Conservation (phyloP, 2,329 filamentous ascomycete species). For the Xylaria polymorpha region DNA sequence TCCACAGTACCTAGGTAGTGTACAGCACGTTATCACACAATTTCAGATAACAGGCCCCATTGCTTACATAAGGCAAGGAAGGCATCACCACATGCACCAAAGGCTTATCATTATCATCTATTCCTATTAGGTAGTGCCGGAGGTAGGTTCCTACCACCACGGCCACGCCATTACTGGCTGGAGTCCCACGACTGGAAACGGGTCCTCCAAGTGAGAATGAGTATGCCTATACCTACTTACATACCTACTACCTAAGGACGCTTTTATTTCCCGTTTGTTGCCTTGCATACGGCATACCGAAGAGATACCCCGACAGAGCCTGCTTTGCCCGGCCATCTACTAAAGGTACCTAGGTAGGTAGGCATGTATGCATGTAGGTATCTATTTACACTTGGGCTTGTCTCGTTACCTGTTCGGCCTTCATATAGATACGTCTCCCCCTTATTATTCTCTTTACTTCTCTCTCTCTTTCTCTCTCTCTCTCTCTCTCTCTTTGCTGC, state of each 20-base stretch:
- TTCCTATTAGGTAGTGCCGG: too few relatives aligned
- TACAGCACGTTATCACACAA: too few relatives aligned
- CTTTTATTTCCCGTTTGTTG: not conserved
- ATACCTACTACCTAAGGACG: too few relatives aligned
- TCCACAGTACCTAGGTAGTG: not conserved
- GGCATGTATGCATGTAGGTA: not conserved
- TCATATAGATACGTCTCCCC: not conserved
- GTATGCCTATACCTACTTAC: not conserved
- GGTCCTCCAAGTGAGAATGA: conserved; percentile 23
- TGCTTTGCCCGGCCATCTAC: not conserved
- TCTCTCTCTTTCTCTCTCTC: not conserved
- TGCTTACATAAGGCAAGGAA: not conserved
- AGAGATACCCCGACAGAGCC: not conserved
- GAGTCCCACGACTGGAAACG: conserved; percentile 19
- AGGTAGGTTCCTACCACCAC: not conserved
- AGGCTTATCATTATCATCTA: too few relatives aligned
- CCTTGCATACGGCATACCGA: conserved; percentile 4
- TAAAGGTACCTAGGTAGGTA: not conserved
- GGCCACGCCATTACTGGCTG: conserved; percentile 9
- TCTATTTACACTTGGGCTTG: not conserved
- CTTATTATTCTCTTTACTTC: not conserved
- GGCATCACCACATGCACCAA: too few relatives aligned
- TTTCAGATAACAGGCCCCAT: not conserved
- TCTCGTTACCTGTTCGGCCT: not conserved
- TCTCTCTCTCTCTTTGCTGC: not conserved